phyloP scores from a whole-genome alignment of 148 eudicot genomes.

The Fallopia convolvulus region DNA sequence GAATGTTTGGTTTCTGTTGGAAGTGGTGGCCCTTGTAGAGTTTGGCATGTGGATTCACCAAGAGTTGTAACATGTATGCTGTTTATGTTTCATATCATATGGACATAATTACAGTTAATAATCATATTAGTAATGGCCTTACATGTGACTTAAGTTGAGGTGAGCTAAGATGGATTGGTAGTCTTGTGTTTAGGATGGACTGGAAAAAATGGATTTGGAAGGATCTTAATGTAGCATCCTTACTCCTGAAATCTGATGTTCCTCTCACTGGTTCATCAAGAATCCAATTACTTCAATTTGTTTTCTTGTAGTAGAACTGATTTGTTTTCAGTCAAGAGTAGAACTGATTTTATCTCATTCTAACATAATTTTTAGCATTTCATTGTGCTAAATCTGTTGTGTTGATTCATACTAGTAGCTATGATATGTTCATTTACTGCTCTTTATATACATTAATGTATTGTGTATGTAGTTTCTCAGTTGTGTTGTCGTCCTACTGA shows the following conservation, averaged over 20 bases:
- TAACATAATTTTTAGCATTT: neutral
- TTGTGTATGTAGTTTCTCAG: neutral
- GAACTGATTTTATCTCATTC: neutral
- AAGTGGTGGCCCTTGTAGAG: slow-evolving; percentile 76
- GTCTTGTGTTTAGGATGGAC: neutral
- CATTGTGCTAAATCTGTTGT: neutral
- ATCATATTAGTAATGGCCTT: neutral
- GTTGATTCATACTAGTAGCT: neutral
- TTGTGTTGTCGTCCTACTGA: neutral
- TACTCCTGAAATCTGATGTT: neutral
- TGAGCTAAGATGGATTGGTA: neutral
- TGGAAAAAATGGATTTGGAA: neutral
- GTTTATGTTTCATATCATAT: neutral
- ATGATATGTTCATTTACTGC: neutral
- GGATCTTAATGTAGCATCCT: neutral
- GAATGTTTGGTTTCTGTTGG: slow-evolving; percentile 73
- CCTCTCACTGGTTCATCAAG: neutral
- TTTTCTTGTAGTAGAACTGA: neutral
- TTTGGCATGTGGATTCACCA: slow-evolving; percentile 73
- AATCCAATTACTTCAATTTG: neutral
- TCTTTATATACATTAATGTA: neutral
- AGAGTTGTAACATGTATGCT: slow-evolving; percentile 27
- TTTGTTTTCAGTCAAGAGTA: neutral
- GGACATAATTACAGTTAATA: neutral
- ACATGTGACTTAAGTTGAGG: neutral